These are phyloP conservation scores for Aureobasidium lini DNA, from an alignment of 2,329 filamentous ascomycete species.

Conservation along the genomic window DNA sequence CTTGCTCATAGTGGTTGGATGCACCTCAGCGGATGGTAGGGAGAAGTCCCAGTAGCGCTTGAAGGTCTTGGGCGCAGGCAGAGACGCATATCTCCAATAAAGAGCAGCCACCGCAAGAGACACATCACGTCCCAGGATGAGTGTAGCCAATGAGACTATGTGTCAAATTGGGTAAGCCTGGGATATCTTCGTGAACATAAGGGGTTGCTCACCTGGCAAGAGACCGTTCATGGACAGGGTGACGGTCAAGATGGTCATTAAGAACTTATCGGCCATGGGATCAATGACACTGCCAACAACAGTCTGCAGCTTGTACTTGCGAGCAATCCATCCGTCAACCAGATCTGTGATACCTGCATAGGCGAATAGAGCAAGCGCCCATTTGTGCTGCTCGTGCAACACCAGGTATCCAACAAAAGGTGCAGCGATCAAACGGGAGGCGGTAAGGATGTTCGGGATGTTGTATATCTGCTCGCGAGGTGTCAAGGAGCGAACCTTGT, in stretches of 20 bases:
- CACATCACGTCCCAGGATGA: conserved; percentile 84
- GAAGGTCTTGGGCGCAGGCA: conserved; percentile 90
- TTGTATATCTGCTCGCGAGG: conserved; percentile 91
- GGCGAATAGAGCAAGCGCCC: conserved; percentile 77
- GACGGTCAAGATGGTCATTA: conserved; percentile 90
- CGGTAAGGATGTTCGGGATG: conserved; percentile 86
- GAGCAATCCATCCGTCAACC: conserved; percentile 88
- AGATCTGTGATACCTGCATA: conserved; percentile 90
- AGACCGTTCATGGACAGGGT: conserved; percentile 76
- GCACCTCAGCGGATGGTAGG: conserved; percentile 77
- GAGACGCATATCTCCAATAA: conserved; percentile 91
- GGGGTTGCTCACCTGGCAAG: conserved; percentile 57
- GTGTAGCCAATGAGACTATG: conserved; percentile 73
- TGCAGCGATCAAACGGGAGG: conserved; percentile 73
- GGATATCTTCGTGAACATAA: not conserved
- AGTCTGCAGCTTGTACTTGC: conserved; percentile 78
- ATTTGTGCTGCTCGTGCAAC: conserved; percentile 69
- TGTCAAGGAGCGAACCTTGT: conserved; percentile 27
- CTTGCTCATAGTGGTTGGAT: conserved; percentile 76
- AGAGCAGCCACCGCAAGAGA: conserved; percentile 78
- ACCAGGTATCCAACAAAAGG: conserved; percentile 85
- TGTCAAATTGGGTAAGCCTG: not conserved
- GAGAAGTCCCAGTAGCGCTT: conserved; percentile 95
- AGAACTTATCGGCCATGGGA: conserved; percentile 90
- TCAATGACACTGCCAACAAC: conserved; percentile 93